Evolutionary conservation across 768 basidiomycete genomes (phyloP), one percentile per base, ranked within the genome.

Genomic region (Dioszegia hungarica): DNA sequence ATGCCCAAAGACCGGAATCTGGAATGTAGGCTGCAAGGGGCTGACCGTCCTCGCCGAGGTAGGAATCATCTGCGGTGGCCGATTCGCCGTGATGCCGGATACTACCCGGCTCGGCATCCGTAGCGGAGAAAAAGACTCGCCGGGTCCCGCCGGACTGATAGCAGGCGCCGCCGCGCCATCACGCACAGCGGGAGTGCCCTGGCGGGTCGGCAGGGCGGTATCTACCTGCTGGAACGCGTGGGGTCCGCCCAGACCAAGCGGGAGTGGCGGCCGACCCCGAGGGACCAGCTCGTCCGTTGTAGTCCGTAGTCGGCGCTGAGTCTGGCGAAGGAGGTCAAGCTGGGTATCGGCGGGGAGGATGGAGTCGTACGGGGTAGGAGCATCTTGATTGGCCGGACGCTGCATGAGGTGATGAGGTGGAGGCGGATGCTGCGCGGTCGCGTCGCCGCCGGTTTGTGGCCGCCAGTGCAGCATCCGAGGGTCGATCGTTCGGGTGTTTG

Each of bases 31-130:
- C n/a, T 51, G 49, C n/a, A 38, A 9, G 10, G 49, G 49, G 24
- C 49, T 51, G 24, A 51, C 37, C 34, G 49, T 51, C 37, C 49
- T 51, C 22, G 34, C 49, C 3, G 49, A 36, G 6, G 49, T 51
- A 17, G 49, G 49, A 3, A 51, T 51, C 49, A 51, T 51, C 15
- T 51, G 34, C 12, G 49, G 5, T 27, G 34, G 34, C 27, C 49
- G 4, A 12, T 36, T 36, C n/a, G 34, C 24, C 17, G 47, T 24
- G 17, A 22, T 51, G 5, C 36, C 34, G 1, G 49, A 25, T 3
- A 31, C 22, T 11, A 22, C n/a, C 33, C 9, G 19, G 19, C 47
- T 17, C 17, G 25, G 34, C 28, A 51, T 9, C n/a, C 36, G 36
- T 25, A 51, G 27, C 9, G 49, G 49, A 5, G 49, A 51, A 25